Conservation (phyloP, 768 basidiomycete species). For the Hysterangium stoloniferum region DNA sequence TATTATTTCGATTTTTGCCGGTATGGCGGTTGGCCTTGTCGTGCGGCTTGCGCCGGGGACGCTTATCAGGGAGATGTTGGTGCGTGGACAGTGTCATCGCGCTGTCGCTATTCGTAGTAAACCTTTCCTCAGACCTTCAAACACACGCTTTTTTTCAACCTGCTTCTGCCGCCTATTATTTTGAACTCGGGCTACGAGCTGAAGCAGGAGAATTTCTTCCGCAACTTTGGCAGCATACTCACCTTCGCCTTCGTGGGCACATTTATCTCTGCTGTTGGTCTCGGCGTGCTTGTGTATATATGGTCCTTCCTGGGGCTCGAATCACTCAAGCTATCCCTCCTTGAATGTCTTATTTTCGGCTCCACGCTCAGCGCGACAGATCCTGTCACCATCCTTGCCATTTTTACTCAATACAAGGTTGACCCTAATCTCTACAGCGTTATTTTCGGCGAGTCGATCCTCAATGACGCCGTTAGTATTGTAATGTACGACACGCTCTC, state of each 20-base stretch:
- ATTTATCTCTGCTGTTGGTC: constrained; percentile 91
- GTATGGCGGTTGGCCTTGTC: constrained; percentile 91
- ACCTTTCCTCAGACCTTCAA: constrained; percentile 68
- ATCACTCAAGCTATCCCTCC: constrained; percentile 71
- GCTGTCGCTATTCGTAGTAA: too few species aligned
- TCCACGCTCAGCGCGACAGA: constrained; percentile 97
- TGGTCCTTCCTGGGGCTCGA: constrained; percentile 92
- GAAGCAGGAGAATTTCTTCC: constrained; percentile 97
- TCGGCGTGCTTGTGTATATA: constrained; percentile 90
- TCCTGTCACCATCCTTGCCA: constrained; percentile 94
- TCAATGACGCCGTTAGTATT: constrained; percentile 99
- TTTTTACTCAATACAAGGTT: constrained; percentile 98
- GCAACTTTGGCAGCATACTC: constrained; percentile 94
- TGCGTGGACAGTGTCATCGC: constrained; percentile 25
- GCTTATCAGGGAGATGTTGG: constrained; percentile 96
- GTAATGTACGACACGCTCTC: constrained; percentile 98
- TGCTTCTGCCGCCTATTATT: constrained; percentile 97
- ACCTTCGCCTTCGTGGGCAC: constrained; percentile 93
- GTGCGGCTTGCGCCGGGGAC: constrained; percentile 87
- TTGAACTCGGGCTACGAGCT: constrained; percentile 97
- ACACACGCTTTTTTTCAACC: constrained; percentile 95
- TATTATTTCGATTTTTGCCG: constrained; percentile 88
- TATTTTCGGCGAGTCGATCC: constrained; percentile 93
- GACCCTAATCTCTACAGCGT: constrained; percentile 96
- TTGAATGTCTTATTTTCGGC: constrained; percentile 95